Evolutionary conservation across 805 yeast species (phyloP), one percentile per base, ranked within the genome.

Genomic region (Metschnikowia sp.): DNA sequence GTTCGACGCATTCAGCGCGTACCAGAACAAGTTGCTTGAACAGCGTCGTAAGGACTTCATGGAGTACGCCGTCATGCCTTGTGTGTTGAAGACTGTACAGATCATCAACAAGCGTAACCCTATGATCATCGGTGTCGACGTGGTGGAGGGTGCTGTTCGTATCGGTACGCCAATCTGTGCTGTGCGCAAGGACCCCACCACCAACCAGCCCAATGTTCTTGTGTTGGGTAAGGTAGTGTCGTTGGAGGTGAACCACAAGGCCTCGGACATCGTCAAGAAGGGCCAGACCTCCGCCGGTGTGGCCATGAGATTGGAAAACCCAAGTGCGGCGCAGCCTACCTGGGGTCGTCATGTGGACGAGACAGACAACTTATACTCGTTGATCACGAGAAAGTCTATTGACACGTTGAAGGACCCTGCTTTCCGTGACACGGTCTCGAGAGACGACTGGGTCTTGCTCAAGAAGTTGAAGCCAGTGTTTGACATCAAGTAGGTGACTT

Each of bases 291-390:
- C 86, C 58, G 97, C 96, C 28, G 99, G 99, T 81, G 98, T 92
- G 54, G 99, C 99, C 53, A 88, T 94, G 86, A 84, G 99, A 76
- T 78, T 94, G 62, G 99, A 94, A 48, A 86, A 88, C 60, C 91
- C 96, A 55, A 86, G 96, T 38, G 77, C 86, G 49, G 92, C 88
- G 55, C 96, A 90, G 72, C 98, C 99, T 46, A 84, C 88, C 11
- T 94, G 98, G 98, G 99, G 99, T 54, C 88, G 99, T 75, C 99
- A 94, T 65, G 95, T 94, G 58, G 96, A 90, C 68, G 99, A 94
- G 71, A 75, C 81, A 49, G 99, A 94, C 68, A 77, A 80, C 39
- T 75, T 94, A 64, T 94, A 91, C 72, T 92, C 99, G n/a, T 77
- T 86, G 73, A 80, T 94, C 54, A 65, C 94, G 10, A 83, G 99